phyloP scores from a whole-genome alignment of 2,329 filamentous ascomycete species.

The Monosporascus sp. region DNA sequence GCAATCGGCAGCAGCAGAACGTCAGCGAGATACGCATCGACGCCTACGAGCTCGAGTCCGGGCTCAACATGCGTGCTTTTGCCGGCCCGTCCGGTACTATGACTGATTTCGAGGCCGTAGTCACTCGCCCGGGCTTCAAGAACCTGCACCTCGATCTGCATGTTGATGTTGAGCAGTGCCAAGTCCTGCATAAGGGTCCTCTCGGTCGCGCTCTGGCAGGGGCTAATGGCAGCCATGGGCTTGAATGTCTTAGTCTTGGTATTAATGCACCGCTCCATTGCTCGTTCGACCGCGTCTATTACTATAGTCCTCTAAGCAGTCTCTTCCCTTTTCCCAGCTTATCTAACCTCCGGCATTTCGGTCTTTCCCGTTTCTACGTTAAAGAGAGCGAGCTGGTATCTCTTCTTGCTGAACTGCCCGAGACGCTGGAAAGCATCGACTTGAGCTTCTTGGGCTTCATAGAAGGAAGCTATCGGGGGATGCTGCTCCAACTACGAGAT shows the following conservation, averaged over 20 bases:
- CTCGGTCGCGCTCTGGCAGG: neutral
- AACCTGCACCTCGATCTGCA: neutral
- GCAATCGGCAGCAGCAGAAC: constrained; percentile 8
- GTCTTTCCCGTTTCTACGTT: neutral
- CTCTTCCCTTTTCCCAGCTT: neutral
- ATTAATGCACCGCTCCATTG: neutral
- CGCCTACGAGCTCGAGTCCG: constrained; percentile 20
- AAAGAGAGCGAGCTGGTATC: neutral
- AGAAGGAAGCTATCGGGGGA: no score
- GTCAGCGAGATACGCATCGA: constrained; percentile 32
- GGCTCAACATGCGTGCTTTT: constrained; percentile 28
- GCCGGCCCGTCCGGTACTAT: constrained; percentile 4
- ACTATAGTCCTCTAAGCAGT: neutral
- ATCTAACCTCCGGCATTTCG: neutral
- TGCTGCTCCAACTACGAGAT: no score
- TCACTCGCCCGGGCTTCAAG: neutral
- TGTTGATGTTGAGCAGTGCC: neutral
- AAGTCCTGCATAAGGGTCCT: neutral
- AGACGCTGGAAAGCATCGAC: no score
- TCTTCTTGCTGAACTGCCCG: neutral
- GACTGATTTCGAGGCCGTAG: neutral
- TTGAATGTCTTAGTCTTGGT: neutral
- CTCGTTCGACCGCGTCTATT: neutral
- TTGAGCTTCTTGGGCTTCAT: no score
- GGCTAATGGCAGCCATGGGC: neutral